Evolutionary conservation across 352 stramenopile genomes (phyloP).

Genomic region (Pythium brachiatum): DNA sequence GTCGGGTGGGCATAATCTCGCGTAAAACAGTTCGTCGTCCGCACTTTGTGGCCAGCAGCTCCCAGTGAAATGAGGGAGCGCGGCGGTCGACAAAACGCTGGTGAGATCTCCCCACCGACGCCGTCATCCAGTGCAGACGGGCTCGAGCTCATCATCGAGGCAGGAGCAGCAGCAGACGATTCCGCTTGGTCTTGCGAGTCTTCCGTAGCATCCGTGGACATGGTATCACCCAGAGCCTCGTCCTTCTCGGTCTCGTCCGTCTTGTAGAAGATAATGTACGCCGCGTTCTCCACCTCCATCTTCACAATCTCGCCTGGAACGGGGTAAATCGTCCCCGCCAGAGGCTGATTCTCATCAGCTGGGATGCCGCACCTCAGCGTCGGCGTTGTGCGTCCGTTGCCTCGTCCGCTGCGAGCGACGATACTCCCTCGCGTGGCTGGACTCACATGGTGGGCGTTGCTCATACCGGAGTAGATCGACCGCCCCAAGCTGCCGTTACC

Average conservation of each 20-base stretch:
- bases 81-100: slow-evolving; percentile 38
- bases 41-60: slow-evolving; percentile 81
- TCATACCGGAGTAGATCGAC: slow-evolving; percentile 47
- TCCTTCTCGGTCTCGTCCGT: slow-evolving; percentile 55
- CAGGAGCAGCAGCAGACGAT: slow-evolving; percentile 17
- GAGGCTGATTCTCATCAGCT: slow-evolving; percentile 57
- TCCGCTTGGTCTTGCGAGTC: slow-evolving; percentile 32
- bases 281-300: slow-evolving; percentile 67
- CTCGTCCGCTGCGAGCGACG: slow-evolving; percentile 27
- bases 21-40: slow-evolving; percentile 85
- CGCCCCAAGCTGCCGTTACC: slow-evolving; percentile 33
- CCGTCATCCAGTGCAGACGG: not conserved
- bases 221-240: slow-evolving; percentile 28
- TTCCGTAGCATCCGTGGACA: slow-evolving; percentile 32
- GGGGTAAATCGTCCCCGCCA: slow-evolving; percentile 66
- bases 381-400: slow-evolving; percentile 53
- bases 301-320: slow-evolving; percentile 71
- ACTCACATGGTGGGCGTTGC: slow-evolving; percentile 38
- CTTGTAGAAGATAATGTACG: slow-evolving; percentile 91
- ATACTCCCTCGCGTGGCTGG: slow-evolving; percentile 20
- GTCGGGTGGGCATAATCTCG: slow-evolving; percentile 79
- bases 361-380: slow-evolving; percentile 52
- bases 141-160: not conserved
- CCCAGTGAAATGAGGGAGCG: slow-evolving; percentile 79
- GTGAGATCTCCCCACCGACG: slow-evolving; percentile 17